These are phyloP conservation scores for Zygoascus tannicola DNA, from an alignment of 805 yeast species.

Conservation along the genomic window DNA sequence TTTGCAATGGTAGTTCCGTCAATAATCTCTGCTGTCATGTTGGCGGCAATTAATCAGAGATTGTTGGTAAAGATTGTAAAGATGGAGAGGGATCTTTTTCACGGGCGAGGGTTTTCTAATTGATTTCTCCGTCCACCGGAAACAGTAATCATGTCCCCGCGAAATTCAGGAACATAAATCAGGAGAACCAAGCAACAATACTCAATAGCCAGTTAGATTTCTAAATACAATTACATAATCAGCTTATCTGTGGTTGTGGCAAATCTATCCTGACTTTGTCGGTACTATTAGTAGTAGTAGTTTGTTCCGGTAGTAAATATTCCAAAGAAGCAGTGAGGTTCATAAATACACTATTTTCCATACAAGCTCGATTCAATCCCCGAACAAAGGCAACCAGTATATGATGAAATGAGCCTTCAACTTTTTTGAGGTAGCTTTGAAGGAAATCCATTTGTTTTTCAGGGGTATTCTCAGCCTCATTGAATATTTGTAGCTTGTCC, in stretches of 20 bases:
- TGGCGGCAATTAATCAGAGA: not conserved
- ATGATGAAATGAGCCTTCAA: constrained; percentile 33
- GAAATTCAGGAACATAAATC: no score
- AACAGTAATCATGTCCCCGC: no score
- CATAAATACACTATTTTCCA: constrained; percentile 36
- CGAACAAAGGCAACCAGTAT: constrained; percentile 35
- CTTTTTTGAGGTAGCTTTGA: constrained; percentile 22
- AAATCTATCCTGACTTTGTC: no score
- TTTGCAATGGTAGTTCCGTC: constrained; percentile 56
- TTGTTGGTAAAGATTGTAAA: not conserved
- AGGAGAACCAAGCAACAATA: no score
- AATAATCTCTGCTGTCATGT: constrained; percentile 28
- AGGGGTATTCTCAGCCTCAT: constrained; percentile 10
- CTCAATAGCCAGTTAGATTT: no score
- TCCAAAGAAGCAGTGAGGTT: constrained; percentile 34
- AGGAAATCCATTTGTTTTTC: constrained; percentile 22
- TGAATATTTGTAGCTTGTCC: not conserved
- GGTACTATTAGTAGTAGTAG: not conserved
- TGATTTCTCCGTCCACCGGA: no score
- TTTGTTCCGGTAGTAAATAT: not conserved
- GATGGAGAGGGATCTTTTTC: not conserved
- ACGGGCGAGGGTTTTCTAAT: no score
- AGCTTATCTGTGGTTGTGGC: no score
- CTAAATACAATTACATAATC: no score
- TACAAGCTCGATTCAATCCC: constrained; percentile 34